Evolutionary conservation across 176 grass and related monocot species (phyloP).

Genomic region (Oryza rufipogon): DNA sequence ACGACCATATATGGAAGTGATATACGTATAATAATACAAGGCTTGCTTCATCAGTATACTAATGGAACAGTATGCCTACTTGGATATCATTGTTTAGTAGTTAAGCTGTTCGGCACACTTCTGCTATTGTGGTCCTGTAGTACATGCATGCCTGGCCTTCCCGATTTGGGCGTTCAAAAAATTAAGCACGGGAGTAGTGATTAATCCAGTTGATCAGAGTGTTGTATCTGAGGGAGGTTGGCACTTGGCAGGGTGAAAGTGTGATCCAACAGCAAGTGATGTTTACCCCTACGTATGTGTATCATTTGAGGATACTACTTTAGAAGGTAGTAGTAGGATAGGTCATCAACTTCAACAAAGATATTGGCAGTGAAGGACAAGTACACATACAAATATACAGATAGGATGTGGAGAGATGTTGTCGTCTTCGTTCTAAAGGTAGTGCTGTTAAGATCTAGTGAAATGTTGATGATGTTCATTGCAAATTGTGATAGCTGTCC

Average conservation of each 20-base stretch:
- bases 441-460: background rate
- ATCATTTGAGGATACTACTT: background rate
- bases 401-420: background rate
- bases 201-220: background rate
- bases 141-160: background rate
- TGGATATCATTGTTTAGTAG: background rate
- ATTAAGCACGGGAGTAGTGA: background rate
- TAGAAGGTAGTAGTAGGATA: conserved; percentile 31
- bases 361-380: background rate
- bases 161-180: conserved; percentile 1
- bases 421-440: conserved; percentile 41
- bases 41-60: conserved; percentile 9
- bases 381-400: background rate
- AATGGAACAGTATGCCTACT: background rate
- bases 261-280: conserved; percentile 34
- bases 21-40: conserved; percentile 6
- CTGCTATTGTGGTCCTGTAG: background rate
- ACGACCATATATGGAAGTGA: background rate
- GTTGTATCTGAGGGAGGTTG: background rate
- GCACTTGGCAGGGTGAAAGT: conserved; percentile 3
- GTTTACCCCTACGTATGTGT: background rate
- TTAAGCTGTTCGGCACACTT: conserved; percentile 9
- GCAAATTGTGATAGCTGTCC: background rate
- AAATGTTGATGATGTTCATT: background rate
- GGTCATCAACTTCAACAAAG: conserved; percentile 15